Base-by-base conservation (phyloP, 2,329 filamentous ascomycete species). In the Colletotrichum karsti region DNA sequence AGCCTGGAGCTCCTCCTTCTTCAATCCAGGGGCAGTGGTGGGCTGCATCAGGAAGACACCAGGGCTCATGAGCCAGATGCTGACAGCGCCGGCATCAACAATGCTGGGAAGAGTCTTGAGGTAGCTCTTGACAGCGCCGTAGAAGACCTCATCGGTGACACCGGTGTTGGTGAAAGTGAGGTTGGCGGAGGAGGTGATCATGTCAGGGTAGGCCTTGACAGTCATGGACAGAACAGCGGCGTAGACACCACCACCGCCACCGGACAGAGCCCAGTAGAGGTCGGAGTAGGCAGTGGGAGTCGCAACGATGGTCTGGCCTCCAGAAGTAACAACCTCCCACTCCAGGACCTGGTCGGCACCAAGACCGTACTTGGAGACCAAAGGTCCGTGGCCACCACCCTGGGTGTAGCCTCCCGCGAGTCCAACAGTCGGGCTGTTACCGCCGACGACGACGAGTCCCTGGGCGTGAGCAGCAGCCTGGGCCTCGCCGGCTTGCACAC, bases 221-320 rank as follows among this genome's bases (percentile, higher is more conserved):
- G 85, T 88, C 74, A 88, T 78, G 9, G 82, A 85, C 18, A 81
- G 73, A 4, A 88, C 83, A 0, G 88, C 78, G 1, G 80, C 87
- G 69, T 83, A 89, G 3, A 80, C 86, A 3, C 85, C 85, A 8
- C 79, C 82, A 3, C 87, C 85, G 5, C 86, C 85, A 7, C 86
- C 85, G 51, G 77, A 77, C 5, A 88, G 73, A 3, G 87, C 87
- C 86, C 86, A 90, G 74, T 85, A 88, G 1, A 89, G 78, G 61
- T 89, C 87, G 0, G 76, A 56, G 61, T 88, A 82, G 20, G 83
- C 53, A 1, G 75, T 73, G 0, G 75, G 80, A 3, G 77, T 81
- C 2, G 85, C 86, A 1, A 75, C 78, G 1, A 87, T 60, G 15
- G 80, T 70, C 15, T 77, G 51, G 1, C 86, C 86, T n/a, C 72